phyloP scores from a whole-genome alignment of 192 early-diverging fungal genomes.

The Tieghemiomyces parasiticus region DNA sequence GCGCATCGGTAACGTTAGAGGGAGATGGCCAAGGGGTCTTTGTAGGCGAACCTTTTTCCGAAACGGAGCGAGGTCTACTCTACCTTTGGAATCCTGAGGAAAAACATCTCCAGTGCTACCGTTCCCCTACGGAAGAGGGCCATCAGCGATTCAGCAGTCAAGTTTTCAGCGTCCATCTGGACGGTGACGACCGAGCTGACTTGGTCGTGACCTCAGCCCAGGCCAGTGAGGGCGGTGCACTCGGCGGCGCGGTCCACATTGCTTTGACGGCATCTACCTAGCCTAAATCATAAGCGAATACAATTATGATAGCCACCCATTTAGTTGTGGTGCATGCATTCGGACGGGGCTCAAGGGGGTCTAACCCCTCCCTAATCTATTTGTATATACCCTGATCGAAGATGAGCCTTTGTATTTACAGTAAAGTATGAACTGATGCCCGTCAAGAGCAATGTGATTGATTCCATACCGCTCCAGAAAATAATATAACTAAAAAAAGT shows the following conservation, averaged over 20 bases:
- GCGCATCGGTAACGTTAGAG: neutral
- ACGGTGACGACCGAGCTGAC: neutral
- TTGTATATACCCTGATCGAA: too few species aligned
- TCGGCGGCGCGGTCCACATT: neutral
- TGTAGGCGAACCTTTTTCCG: neutral
- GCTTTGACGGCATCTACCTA: neutral
- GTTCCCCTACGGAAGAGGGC: neutral
- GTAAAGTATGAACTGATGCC: too few species aligned
- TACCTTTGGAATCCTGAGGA: neutral
- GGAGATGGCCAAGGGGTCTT: neutral
- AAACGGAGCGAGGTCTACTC: neutral
- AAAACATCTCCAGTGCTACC: neutral
- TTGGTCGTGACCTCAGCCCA: neutral
- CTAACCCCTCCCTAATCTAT: too few species aligned
- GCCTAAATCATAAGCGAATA: too few species aligned
- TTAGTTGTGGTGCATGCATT: too few species aligned
- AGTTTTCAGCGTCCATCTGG: neutral
- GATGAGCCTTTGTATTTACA: too few species aligned
- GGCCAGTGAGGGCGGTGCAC: neutral
- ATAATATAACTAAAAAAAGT: too few species aligned
- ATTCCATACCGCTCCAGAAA: too few species aligned
- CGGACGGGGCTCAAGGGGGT: too few species aligned
- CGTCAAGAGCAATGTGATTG: too few species aligned
- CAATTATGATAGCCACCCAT: too few species aligned
- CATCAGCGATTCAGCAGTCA: slow-evolving; percentile 1